phyloP scores from a whole-genome alignment of 441 rosid genomes.

The Eutrema salsugineum region DNA sequence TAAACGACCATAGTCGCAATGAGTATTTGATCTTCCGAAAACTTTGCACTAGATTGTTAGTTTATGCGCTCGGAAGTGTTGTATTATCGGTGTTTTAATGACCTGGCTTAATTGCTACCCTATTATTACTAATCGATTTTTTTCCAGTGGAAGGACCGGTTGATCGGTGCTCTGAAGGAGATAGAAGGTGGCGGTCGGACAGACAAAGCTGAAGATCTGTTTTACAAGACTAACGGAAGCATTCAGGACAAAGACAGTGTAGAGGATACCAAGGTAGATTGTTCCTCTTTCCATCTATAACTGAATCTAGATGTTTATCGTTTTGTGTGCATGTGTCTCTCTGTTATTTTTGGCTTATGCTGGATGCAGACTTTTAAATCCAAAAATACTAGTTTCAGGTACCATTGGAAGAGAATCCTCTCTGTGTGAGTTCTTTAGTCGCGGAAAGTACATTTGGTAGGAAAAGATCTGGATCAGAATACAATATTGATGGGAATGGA shows the following conservation, averaged over 20 bases:
- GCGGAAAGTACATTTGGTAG: conserved; percentile 41
- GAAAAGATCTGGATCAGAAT: conserved; percentile 74
- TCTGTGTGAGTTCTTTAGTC: conserved; percentile 38
- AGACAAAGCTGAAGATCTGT: conserved; percentile 46
- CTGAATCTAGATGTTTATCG: conserved; percentile 13
- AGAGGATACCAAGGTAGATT: conserved; percentile 45
- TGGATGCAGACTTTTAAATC: conserved; percentile 1
- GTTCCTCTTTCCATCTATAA: conserved; percentile 26
- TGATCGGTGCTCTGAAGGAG: conserved; percentile 70
- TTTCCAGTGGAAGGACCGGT: conserved; percentile 92
- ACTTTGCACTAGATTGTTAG: not conserved
- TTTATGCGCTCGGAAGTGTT: not conserved
- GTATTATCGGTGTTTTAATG: not conserved
- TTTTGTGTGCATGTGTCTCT: not conserved
- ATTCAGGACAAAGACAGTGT: conserved; percentile 46
- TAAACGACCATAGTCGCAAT: conserved; percentile 4
- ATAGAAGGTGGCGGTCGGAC: conserved; percentile 62
- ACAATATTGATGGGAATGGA: conserved; percentile 44
- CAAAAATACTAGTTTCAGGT: conserved; percentile 29
- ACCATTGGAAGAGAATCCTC: conserved; percentile 54
- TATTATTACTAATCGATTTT: conserved; percentile 20
- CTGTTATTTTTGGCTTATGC: not conserved
- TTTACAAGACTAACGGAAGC: conserved; percentile 52
- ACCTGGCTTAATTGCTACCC: conserved; percentile 5
- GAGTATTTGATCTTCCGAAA: conserved; percentile 9